Evolutionary conservation across 2,329 filamentous ascomycete genomes (phyloP), one percentile per base, ranked within the genome.

Genomic region (Bipolaris cookei): DNA sequence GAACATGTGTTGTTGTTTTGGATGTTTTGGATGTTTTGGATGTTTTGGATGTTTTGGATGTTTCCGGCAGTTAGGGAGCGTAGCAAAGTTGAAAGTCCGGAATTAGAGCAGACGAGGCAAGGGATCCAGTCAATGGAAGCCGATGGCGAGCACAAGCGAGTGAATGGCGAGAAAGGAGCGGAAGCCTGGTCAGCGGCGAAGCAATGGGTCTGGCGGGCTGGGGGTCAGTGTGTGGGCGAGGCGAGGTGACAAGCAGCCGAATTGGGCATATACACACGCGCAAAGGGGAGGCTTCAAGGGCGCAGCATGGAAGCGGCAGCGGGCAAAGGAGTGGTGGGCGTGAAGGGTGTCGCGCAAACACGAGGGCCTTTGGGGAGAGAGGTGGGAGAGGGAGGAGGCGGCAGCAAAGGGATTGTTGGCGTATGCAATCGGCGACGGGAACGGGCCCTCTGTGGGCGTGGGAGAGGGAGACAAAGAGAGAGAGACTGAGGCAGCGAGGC

Each of bases 141-240:
- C 41, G 58, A 48, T 51, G 39, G 61, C 45, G 45, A 16, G 64
- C 47, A 56, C 52, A 50, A 53, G 63, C 64, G 68, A 72, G 70
- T 50, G 71, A 69, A 59, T 60, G 66, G 69, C 70, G 76, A 66
- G 71, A 78, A 77, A 76, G 64, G 75, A 77, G 67, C 63, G 76
- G 76, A 78, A 74, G 75, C 75, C 74, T 74, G 71, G 65, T 56
- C 68, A 70, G 70, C 74, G 73, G 72, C 73, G 68, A 63, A 65
- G 63, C 59, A 68, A 66, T 58, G 64, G 60, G 59, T 68, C 70
- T 59, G 59, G 54, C 32, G 23, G 53, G 54, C 54, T 54, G 59
- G 57, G 48, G 66, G 70, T 75, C 65, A 68, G 66, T 68, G 67
- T 38, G 21, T 10, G 25, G 13, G 38, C 34, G 54, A 63, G 57